Evolutionary conservation across 768 basidiomycete species (phyloP), one percentile per base, ranked within the genome.

Genomic region (Trametes elegans): DNA sequence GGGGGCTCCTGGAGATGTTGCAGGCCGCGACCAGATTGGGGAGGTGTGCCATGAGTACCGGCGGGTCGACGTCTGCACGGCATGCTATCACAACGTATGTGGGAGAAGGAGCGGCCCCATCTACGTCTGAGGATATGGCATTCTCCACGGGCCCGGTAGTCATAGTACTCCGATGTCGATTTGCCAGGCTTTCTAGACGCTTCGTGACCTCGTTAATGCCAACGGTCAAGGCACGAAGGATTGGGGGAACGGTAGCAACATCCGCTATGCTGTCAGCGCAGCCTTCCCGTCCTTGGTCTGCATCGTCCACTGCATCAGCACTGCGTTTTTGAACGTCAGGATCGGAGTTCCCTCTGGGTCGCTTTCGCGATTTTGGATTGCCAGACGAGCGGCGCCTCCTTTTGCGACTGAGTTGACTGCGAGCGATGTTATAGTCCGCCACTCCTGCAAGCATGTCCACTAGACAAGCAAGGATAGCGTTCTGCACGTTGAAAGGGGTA

Each of bases 201-300:
- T 81, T 85, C 0, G 91, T 91, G 13, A 93, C 87, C 62, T 82
- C 74, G 63, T 93, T 94, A 57, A 93, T 85, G n/a, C 92, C 92
- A 42, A 85, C 64, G 9, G 74, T 67, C 29, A 87, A 55, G 65
- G 85, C 80, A 9, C 71, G 60, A 19, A 82, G 66, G 28, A 85
- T 66, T 3, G 24, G 26, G 18, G 45, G 39, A 8, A 8, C 28
- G 23, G 18, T 13, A 13, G 6, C 11, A 13, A 14, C 11, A n/a
- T 6, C 34, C 13, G 34, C 5, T 13, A 13, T 35, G 5, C 13
- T n/a, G 6, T 35, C 34, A 35, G 34, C n/a, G n/a, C n/a, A n/a
- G n/a, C n/a, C n/a, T n/a, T n/a, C n/a, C n/a, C n/a, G n/a, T n/a
- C n/a, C n/a, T n/a, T n/a, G n/a, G n/a, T n/a, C 23, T 8, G 31